Evolutionary conservation across 306 rosid species (phyloP), one percentile per base, ranked within the genome.

Genomic region (Glycyrrhiza uralensis): DNA sequence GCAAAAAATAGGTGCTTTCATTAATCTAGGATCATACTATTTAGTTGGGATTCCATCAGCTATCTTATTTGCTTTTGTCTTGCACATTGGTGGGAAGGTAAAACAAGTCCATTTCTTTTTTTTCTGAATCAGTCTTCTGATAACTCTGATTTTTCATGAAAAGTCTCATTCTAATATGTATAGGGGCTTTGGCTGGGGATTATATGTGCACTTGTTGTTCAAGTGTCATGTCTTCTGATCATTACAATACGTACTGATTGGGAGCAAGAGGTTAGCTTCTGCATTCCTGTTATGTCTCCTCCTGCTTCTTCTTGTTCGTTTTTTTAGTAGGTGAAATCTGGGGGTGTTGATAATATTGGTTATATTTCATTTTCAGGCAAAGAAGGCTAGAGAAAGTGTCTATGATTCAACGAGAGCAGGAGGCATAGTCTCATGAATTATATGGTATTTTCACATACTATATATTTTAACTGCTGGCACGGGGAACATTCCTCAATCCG

Each of bases 101-200:
- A 69, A 19, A 7, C 2, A 5, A 65, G 26, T 35, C 35, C 22
- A n/a, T n/a, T n/a, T n/a, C n/a, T n/a, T 55, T n/a, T 19, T 52
- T 20, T 67, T 49, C 49, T 36, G 15, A 20, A 33, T 54, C 4
- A 26, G 47, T 49, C 20, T 35, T 36, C 14, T 72, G n/a, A n/a
- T n/a, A n/a, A n/a, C n/a, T n/a, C n/a, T n/a, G n/a, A n/a, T 57
- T 61, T 22, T 64, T 62, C 29, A n/a, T 2, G 8, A 65, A 20
- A 24, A 28, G 24, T 51, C 17, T 29, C 4, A 51, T 17, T 41
- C 29, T 60, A 49, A 1, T 19, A 38, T 55, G 55, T 45, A 6
- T 10, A 89, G 93, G 96, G 97, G 59, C 92, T 89, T 29, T 89
- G 97, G 97, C 57, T 82, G 49, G 97, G 97, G 17, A 82, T 89